Conservation (phyloP, 164 flowering plant genomes). For the Liriodendron chinense region DNA sequence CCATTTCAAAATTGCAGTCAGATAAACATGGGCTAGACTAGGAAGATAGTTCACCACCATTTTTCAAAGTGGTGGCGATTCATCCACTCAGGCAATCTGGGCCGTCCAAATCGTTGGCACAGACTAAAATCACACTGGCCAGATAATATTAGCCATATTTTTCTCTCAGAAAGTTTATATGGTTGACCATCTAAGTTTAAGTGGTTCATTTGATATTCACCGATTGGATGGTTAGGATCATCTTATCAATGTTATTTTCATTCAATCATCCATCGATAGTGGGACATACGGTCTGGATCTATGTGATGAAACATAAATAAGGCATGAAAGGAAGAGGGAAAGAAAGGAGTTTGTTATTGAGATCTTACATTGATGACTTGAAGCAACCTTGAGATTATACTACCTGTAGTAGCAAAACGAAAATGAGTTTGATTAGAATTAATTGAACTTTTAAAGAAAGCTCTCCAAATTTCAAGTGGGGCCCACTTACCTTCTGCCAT, state of each 20-base stretch:
- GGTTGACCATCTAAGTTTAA: too few species aligned
- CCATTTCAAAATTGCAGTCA: not conserved
- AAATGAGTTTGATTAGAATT: not conserved
- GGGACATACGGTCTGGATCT: too few species aligned
- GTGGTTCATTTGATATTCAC: too few species aligned
- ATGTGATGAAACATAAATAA: not conserved
- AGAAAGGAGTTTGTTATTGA: not conserved
- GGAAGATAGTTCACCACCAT: not conserved
- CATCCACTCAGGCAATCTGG: not conserved
- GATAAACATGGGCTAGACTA: not conserved
- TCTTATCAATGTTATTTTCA: too few species aligned
- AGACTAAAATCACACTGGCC: not conserved
- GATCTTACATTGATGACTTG: not conserved
- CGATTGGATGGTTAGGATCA: too few species aligned
- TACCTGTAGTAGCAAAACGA: not conserved
- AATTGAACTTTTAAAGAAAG: not conserved
- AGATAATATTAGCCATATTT: not conserved
- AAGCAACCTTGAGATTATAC: not conserved
- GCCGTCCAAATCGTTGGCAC: not conserved
- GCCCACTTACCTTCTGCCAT: slow-evolving; percentile 46
- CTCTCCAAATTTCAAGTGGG: not conserved
- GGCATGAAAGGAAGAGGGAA: not conserved
- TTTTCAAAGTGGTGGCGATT: not conserved
- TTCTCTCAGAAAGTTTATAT: too few species aligned
- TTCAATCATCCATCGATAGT: too few species aligned